These are phyloP conservation scores for Pseudogymnoascus sp. DNA, from an alignment of 2,329 filamentous ascomycete species.

Conservation along the genomic window DNA sequence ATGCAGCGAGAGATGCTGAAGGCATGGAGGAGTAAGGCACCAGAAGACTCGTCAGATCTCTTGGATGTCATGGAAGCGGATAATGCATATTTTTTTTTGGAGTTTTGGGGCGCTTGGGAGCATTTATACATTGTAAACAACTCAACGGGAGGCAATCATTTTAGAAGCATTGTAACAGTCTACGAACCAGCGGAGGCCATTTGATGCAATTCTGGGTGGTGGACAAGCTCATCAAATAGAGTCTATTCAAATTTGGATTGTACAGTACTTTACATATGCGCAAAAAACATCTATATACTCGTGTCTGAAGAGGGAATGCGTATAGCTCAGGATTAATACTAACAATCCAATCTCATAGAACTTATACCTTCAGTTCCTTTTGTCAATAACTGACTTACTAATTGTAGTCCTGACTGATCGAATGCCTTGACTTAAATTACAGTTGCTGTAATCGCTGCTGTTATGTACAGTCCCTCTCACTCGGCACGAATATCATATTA, in stretches of 20 bases:
- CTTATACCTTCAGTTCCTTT: no score
- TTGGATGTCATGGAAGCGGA: neutral
- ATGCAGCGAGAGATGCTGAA: neutral
- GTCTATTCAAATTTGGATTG: neutral
- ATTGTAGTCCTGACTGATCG: no score
- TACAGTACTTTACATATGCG: neutral
- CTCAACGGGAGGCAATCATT: constrained; percentile 7
- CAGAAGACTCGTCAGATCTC: neutral
- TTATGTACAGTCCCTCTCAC: no score
- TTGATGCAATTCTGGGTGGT: neutral
- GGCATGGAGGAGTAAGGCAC: neutral
- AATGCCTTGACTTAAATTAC: no score
- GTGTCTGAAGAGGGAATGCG: no score
- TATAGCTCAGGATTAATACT: no score
- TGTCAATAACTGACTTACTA: no score
- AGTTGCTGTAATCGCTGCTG: no score
- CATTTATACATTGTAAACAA: constrained; percentile 4
- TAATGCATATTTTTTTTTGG: neutral
- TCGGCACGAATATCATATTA: neutral
- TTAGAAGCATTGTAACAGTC: constrained; percentile 8
- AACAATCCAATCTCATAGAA: no score
- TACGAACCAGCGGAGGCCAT: constrained; percentile 6
- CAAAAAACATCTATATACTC: neutral
- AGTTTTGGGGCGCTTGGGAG: neutral
- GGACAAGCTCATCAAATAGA: neutral